Evolutionary conservation across 768 basidiomycete genomes (phyloP).

Genomic region (Cystoderma amianthinum): DNA sequence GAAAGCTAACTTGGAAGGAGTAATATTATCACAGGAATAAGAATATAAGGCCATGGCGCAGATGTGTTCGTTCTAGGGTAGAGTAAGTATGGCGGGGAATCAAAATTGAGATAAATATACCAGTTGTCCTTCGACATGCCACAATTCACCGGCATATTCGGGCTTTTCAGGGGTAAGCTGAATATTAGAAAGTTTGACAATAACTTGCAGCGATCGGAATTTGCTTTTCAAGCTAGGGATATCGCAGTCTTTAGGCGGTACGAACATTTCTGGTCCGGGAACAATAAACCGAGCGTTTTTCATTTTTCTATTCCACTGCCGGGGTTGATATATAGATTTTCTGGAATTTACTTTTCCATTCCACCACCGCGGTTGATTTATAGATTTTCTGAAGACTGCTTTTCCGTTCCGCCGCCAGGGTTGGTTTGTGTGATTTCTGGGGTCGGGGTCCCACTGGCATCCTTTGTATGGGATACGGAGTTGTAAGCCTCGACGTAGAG

Average conservation of each 20-base stretch:
- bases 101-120: slow-evolving; percentile 4
- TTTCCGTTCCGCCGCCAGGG: slow-evolving; percentile 1
- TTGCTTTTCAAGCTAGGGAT: background rate
- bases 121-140: slow-evolving; percentile 24
- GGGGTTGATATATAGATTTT: slow-evolving; percentile 3
- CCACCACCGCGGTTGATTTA: slow-evolving; percentile 4
- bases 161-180: slow-evolving; percentile 22
- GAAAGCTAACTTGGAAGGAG: slow-evolving; percentile 15
- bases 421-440: slow-evolving; percentile 3
- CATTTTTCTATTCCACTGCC: slow-evolving; percentile 5
- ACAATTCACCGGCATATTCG: slow-evolving; percentile 16
- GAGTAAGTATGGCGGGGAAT: background rate
- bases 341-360: slow-evolving; percentile 2
- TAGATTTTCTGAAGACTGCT: too few species aligned
- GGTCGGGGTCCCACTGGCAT: slow-evolving; percentile 7
- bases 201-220: slow-evolving; percentile 11
- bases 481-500: background rate
- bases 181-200: slow-evolving; percentile 20
- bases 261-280: slow-evolving; percentile 5
- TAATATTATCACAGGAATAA: slow-evolving; percentile 18
- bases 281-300: slow-evolving; percentile 2
- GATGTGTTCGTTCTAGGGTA: slow-evolving; percentile 23
- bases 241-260: background rate
- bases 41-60: slow-evolving; percentile 22
- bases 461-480: slow-evolving; percentile 4